A percentile compares a stretch with the other conserved stretches of the same genome.
Conservation (phyloP, 2,329 filamentous ascomycete species). For the Arthrobotrys sphaeroides region DNA sequence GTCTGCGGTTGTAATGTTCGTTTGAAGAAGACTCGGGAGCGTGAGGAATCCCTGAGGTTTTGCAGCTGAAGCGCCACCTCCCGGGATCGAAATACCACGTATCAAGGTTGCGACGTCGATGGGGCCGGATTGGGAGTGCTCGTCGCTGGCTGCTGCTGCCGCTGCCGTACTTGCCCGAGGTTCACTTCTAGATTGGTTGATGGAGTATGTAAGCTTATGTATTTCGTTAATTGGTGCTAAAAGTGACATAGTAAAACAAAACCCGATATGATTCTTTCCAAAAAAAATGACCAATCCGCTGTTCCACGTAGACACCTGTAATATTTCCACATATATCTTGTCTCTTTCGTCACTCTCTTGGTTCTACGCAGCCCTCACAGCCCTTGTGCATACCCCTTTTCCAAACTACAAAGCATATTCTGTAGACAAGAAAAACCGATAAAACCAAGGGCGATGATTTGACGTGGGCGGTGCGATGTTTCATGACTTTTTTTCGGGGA, state of each 20-base stretch:
- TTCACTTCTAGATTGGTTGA: constrained; percentile 43
- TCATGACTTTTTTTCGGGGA: not conserved
- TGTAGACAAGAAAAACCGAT: constrained; percentile 2
- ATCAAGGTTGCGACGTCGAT: constrained; percentile 37
- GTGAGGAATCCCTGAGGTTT: constrained; percentile 84
- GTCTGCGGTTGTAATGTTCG: constrained; percentile 79
- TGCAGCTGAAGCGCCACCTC: constrained; percentile 61
- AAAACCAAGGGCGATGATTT: not conserved
- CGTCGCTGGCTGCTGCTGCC: constrained; percentile 6
- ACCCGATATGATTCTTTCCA: no score
- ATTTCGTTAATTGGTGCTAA: constrained; percentile 48
- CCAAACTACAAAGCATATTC: constrained; percentile 19
- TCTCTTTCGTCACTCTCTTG: constrained; percentile 6
- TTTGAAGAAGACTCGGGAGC: constrained; percentile 83
- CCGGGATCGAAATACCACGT: constrained; percentile 56
- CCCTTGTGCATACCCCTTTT: not conserved
- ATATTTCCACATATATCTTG: not conserved
- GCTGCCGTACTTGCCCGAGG: constrained; percentile 14
- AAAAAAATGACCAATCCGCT: not conserved
- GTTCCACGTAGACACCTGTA: not conserved
- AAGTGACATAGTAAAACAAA: constrained; percentile 33
- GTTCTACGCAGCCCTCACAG: not conserved
- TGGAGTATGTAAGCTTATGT: constrained; percentile 47
- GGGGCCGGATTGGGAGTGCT: constrained; percentile 28
- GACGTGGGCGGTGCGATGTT: not conserved